A percentile compares a stretch with the other conserved stretches of the same genome.
Evolutionary conservation across 2,329 filamentous ascomycete genomes (phyloP).

Genomic region (Apiospora arundinis): DNA sequence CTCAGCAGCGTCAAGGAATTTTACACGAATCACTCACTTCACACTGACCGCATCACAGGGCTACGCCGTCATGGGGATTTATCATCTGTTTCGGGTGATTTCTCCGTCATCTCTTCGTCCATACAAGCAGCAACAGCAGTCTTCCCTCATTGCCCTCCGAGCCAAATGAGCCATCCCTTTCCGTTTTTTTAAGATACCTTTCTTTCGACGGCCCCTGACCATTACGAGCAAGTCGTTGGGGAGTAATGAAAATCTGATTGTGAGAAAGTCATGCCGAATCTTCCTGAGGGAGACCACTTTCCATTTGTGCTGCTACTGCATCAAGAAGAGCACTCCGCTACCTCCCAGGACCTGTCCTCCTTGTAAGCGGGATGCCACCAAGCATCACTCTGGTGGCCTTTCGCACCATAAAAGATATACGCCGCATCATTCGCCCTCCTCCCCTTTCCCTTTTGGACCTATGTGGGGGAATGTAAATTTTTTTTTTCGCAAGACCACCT

Average conservation of each 20-base stretch:
- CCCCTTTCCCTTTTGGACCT: constrained; percentile 35
- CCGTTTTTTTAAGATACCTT: constrained; percentile 7
- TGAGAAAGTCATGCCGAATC: constrained; percentile 38
- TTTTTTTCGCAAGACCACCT: constrained; percentile 33
- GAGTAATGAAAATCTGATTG: constrained; percentile 43
- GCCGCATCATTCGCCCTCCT: constrained; percentile 36
- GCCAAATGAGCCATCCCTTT: constrained; percentile 35
- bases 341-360: constrained; percentile 15
- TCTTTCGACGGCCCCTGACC: constrained; percentile 17
- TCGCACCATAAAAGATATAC: constrained; percentile 38
- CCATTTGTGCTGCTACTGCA: constrained; percentile 35
- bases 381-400: constrained; percentile 16
- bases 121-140: constrained; percentile 32
- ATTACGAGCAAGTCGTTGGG: constrained; percentile 32
- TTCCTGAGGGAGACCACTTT: constrained; percentile 36
- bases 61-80: constrained; percentile 3
- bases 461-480: constrained; percentile 29
- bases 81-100: constrained; percentile 20
- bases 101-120: constrained; percentile 16
- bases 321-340: constrained; percentile 20
- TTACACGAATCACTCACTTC: neutral
- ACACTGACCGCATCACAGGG: neutral
- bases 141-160: constrained; percentile 33
- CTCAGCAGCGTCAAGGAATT: neutral
- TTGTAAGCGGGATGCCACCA: constrained; percentile 14